Evolutionary conservation across 306 rosid genomes (phyloP).

Genomic region (Castanea sativa): DNA sequence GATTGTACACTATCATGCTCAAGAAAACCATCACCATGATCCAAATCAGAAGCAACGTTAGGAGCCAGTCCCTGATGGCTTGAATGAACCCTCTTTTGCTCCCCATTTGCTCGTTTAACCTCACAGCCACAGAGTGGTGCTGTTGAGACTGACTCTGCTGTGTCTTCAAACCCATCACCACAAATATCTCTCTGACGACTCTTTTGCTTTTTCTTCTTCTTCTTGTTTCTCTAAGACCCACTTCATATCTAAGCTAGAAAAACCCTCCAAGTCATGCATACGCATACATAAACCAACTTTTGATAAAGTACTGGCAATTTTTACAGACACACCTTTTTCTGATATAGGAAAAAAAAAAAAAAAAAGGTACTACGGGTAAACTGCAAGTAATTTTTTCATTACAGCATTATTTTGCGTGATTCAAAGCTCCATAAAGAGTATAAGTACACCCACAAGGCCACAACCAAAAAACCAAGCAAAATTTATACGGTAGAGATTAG

Average conservation of each 20-base stretch:
- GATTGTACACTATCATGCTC: constrained; percentile 45
- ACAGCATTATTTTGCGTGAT: constrained; percentile 63
- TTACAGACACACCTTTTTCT: constrained; percentile 35
- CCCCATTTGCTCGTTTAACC: constrained; percentile 69
- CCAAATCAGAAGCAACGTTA: constrained; percentile 62
- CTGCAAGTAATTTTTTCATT: constrained; percentile 43
- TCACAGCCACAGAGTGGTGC: constrained; percentile 61
- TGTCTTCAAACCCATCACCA: constrained; percentile 62
- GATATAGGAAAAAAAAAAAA: constrained; percentile 3
- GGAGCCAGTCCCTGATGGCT: constrained; percentile 73
- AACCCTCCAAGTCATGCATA: constrained; percentile 29
- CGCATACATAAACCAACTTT: constrained; percentile 32
- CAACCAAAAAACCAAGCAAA: constrained; percentile 17
- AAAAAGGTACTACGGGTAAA: constrained; percentile 34
- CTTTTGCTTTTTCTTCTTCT: constrained; percentile 15
- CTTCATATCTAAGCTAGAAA: constrained; percentile 42
- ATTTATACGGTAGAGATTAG: constrained; percentile 14
- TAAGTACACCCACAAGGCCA: constrained; percentile 17
- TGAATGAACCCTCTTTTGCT: constrained; percentile 69
- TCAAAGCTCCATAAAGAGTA: constrained; percentile 46
- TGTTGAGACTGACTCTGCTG: constrained; percentile 23
- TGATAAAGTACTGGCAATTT: constrained; percentile 35
- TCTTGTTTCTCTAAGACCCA: constrained; percentile 25
- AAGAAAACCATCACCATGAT: constrained; percentile 50
- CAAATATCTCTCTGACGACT: constrained; percentile 24